Percentiles rank a stretch among this genome's conserved stretches.
These are phyloP conservation scores for Selenicereus undatus DNA, from an alignment of 148 eudicot genomes.

Conservation along the genomic window DNA sequence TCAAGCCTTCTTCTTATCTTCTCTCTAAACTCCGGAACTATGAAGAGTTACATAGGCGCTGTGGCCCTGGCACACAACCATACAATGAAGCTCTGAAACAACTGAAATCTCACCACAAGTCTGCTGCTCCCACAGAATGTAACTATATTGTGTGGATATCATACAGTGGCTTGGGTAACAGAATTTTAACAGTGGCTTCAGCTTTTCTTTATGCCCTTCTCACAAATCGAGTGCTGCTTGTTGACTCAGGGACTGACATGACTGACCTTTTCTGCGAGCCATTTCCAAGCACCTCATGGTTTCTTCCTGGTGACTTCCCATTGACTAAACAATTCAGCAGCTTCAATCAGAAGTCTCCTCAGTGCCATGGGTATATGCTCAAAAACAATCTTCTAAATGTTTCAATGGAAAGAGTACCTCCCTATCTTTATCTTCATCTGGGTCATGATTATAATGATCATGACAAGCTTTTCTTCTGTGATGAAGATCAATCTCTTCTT, in stretches of 20 bases:
- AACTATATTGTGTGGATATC: conserved; percentile 88
- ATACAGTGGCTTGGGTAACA: conserved; percentile 88
- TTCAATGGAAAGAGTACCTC: conserved; percentile 31
- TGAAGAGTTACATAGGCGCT: conserved; percentile 73
- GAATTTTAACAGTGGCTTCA: conserved; percentile 72
- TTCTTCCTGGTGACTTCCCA: conserved; percentile 84
- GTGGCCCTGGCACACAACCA: conserved; percentile 76
- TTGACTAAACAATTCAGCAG: conserved; percentile 38
- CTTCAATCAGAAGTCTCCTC: conserved; percentile 48
- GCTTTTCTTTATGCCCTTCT: conserved; percentile 87
- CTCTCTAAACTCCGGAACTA: conserved; percentile 73
- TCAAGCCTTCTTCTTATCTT: conserved; percentile 64
- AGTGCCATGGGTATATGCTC: conserved; percentile 64
- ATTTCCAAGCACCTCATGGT: conserved; percentile 78
- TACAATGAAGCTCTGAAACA: conserved; percentile 62
- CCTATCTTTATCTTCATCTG: conserved; percentile 74
- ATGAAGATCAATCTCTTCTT: conserved; percentile 60
- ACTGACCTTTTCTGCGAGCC: conserved; percentile 92
- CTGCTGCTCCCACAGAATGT: conserved; percentile 46
- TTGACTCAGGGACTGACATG: conserved; percentile 77
- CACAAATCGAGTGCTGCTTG: conserved; percentile 72
- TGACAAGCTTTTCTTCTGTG: conserved; percentile 92
- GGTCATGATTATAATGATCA: conserved; percentile 75
- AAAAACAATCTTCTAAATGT: conserved; percentile 37
- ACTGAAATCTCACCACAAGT: conserved; percentile 27